Base-by-base conservation (phyloP, 2,329 filamentous ascomycete species). In the Curvularia verruculosa region DNA sequence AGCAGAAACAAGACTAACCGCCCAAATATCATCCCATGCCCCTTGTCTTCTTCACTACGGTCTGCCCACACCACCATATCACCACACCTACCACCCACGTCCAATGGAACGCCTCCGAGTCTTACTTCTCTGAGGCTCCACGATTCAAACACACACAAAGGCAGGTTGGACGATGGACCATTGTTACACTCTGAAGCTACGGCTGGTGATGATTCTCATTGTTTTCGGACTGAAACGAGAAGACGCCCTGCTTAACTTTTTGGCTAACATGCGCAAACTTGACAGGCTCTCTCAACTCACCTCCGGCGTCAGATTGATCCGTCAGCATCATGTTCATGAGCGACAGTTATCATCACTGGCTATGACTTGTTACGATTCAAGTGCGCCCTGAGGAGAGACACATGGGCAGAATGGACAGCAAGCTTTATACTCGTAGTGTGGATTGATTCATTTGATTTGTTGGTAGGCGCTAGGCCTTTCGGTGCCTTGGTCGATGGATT, bases 1-100 rank as follows among this genome's bases (percentile, higher is more conserved):
- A n/a, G n/a, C n/a, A 12, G 54, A 53, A 3, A 47, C 54, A 15
- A 52, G 54, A 9, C 47, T 49, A 26, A 51, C 52, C 31, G 46
- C 54, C 9, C 37, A 57, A 54, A 61, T 52, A 43, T n/a, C 23
- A 12, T 21, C 3, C 23, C 13, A 26, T 43, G 13, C 8, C 39
- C 40, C 10, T 43, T 26, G 23, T 26, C 13, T n/a, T 43, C 23
- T 26, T 15, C 15, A 7, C 34, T n/a, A 43, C 26, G 23, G 12
- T 43, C 23, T 23, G n/a, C 40, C 23, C 24, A 23, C n/a, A 43
- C 40, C n/a, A n/a, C 2, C 23, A 43, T 24, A 3, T 6, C 12
- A 18, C 23, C 6, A 26, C 18, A n/a, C n/a, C 40, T 41, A 15
- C 23, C 26, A 43, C 40, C 40, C 9, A 15, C 13, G 21, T 9